Evolutionary conservation across 140 eudicot species (phyloP).

Genomic region (Oenanthe javanica): DNA sequence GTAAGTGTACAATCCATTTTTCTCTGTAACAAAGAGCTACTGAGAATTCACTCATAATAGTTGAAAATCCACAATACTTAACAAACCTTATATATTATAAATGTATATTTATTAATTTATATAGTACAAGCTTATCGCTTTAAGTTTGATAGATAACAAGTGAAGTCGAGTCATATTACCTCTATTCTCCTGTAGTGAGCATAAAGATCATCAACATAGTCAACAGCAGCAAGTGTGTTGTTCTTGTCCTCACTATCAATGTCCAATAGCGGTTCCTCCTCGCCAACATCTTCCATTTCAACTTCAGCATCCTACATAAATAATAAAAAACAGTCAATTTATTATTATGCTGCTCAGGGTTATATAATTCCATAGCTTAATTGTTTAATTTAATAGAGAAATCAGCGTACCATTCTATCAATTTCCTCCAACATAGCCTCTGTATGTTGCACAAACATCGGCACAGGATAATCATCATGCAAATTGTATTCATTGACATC

Average conservation of each 20-base stretch:
- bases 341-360: constrained; percentile 7
- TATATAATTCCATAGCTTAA: not conserved
- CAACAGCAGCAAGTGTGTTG: constrained; percentile 69
- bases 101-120: not conserved
- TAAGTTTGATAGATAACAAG: not conserved
- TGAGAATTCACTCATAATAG: not conserved
- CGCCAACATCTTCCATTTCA: constrained; percentile 84
- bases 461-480: constrained; percentile 6
- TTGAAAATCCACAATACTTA: not conserved
- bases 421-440: constrained; percentile 17
- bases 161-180: constrained; percentile 29
- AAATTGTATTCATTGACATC: constrained; percentile 9
- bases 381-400: not conserved
- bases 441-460: constrained; percentile 12
- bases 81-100: not conserved
- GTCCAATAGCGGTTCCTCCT: constrained; percentile 62
- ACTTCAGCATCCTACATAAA: constrained; percentile 33
- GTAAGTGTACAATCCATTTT: not conserved
- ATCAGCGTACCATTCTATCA: not conserved
- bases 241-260: constrained; percentile 58
- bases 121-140: not conserved
- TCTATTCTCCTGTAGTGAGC: constrained; percentile 68
- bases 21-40: not conserved
- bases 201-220: constrained; percentile 76
- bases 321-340: not conserved